Conservation (phyloP, 1,284 basidiomycete species). For the Golubevia pallescens region DNA sequence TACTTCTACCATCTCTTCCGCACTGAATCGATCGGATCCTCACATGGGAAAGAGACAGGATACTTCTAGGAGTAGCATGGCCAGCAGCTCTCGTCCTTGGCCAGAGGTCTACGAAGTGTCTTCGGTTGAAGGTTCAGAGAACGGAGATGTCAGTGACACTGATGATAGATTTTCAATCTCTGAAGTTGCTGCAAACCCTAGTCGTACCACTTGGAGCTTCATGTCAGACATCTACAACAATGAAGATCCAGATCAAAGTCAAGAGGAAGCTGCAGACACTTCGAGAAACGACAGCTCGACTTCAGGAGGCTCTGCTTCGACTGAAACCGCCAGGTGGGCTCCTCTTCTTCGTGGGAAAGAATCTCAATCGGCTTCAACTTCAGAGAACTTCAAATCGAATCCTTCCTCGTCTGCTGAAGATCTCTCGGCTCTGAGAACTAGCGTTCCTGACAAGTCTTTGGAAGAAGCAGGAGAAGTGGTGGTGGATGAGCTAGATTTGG, state of each 20-base stretch:
- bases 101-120: not conserved
- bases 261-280: not conserved
- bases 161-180: not conserved
- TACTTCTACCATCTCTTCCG: not conserved
- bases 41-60: not conserved
- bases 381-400: not conserved
- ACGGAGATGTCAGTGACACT: not conserved
- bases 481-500: not conserved
- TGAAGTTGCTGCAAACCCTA: not conserved
- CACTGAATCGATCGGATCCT: not conserved
- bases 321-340: not conserved
- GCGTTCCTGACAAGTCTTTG: not conserved
- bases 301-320: not conserved
- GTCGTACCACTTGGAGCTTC: not conserved
- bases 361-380: not conserved
- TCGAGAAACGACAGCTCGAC: not conserved
- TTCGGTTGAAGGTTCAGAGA: not conserved
- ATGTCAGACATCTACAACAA: not conserved
- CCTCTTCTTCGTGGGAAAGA: not conserved
- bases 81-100: not conserved
- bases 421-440: too few species aligned
- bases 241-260: not conserved
- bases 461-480: not conserved
- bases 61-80: not conserved
- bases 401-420: not conserved